A percentile compares a stretch with the other conserved stretches of the same genome.
Evolutionary conservation across 1,139 yeast genomes (phyloP).

Genomic region (Arxiozyma telluris): DNA sequence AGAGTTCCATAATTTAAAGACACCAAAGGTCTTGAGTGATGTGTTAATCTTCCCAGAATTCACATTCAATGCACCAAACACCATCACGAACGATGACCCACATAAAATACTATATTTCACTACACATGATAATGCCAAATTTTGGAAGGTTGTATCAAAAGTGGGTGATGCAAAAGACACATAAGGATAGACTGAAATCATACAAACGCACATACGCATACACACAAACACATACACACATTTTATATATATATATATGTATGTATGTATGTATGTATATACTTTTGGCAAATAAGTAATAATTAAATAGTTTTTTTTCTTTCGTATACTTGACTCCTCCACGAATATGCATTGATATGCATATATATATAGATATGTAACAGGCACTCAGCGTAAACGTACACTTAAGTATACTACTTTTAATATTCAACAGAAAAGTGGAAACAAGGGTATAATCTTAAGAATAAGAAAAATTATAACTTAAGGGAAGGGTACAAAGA

Average conservation of each 20-base stretch:
- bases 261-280: no score
- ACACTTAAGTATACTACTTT: no score
- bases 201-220: no score
- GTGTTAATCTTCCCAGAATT: slow-evolving; percentile 77
- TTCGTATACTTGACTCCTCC: background rate
- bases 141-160: slow-evolving; percentile 28
- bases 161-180: slow-evolving; percentile 13
- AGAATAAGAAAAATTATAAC: background rate
- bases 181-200: background rate
- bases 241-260: no score
- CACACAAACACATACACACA: no score
- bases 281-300: no score
- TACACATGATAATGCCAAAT: slow-evolving; percentile 24
- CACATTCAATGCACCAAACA: slow-evolving; percentile 42
- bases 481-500: background rate
- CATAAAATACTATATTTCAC: slow-evolving; percentile 22
- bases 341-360: no score
- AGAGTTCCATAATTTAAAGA: slow-evolving; percentile 56
- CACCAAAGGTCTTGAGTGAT: slow-evolving; percentile 65
- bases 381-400: no score
- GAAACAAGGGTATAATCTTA: no score
- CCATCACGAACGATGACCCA: slow-evolving; percentile 18
- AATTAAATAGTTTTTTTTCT: no score
- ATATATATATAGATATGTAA: no score
- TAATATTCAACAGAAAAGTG: no score